These are phyloP conservation scores for Mucor plumbeus DNA, from an alignment of 371 early-diverging fungal genomes.

Conservation along the genomic window DNA sequence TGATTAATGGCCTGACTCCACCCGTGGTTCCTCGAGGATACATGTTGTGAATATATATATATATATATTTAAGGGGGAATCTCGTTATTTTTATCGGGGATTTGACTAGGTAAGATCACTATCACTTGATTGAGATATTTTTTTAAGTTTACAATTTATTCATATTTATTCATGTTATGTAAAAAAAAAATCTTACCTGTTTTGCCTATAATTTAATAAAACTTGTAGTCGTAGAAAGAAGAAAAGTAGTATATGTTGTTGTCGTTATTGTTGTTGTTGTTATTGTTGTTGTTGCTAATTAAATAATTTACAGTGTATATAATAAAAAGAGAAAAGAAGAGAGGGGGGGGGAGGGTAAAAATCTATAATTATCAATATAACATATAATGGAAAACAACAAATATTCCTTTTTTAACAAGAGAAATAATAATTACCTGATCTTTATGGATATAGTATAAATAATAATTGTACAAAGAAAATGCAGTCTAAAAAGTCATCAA, in stretches of 20 bases:
- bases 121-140: neutral
- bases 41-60: slow-evolving; percentile 15
- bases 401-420: neutral
- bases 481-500: slow-evolving; percentile 10
- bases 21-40: slow-evolving; percentile 26
- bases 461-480: slow-evolving; percentile 1
- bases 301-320: neutral
- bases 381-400: neutral
- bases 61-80: neutral
- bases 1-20: slow-evolving; percentile 44
- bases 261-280: neutral
- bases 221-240: neutral
- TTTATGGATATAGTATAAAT: neutral
- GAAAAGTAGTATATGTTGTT: neutral
- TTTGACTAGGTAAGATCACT: slow-evolving; percentile 14
- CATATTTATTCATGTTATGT: neutral
- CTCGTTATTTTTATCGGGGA: slow-evolving; percentile 16
- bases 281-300: neutral
- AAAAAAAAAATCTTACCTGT: neutral
- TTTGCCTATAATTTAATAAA: neutral
- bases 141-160: neutral
- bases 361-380: neutral
- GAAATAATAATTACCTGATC: neutral
- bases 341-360: neutral
- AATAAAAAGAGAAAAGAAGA: neutral